These are phyloP conservation scores for Podospora didyma DNA, from an alignment of 495 filamentous ascomycete genomes.

Conservation along the genomic window DNA sequence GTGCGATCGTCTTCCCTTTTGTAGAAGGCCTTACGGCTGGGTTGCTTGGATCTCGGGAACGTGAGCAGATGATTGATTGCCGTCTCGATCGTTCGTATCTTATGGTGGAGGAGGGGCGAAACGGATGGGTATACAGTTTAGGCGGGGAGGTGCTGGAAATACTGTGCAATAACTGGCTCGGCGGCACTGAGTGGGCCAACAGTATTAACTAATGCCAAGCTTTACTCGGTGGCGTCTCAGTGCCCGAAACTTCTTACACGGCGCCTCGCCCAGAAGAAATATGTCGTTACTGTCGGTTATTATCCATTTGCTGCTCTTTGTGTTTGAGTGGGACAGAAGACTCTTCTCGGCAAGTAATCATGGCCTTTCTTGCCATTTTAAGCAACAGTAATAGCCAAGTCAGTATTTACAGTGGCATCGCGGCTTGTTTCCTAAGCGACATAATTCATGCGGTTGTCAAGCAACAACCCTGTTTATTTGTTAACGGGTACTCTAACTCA, in stretches of 20 bases:
- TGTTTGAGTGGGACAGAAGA: too few relatives aligned
- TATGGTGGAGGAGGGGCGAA: neutral
- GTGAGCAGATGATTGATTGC: neutral
- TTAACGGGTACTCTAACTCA: neutral
- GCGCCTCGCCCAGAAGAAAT: neutral
- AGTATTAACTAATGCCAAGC: neutral
- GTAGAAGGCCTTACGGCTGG: neutral
- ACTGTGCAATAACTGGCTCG: neutral
- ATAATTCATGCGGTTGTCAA: neutral
- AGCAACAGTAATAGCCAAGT: neutral
- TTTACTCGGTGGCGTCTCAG: neutral
- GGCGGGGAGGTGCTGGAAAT: neutral
- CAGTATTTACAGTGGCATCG: neutral
- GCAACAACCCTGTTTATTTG: neutral
- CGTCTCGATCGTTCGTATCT: neutral
- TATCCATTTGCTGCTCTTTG: too few relatives aligned
- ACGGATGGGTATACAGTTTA: slow-evolving; percentile 10
- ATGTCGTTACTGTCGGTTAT: too few relatives aligned
- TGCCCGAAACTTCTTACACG: neutral
- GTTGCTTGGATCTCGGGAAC: neutral
- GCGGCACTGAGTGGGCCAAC: neutral
- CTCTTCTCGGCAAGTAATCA: too few relatives aligned
- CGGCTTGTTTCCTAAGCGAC: neutral
- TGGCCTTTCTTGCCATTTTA: too few relatives aligned
- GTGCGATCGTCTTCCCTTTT: neutral